Base-by-base conservation (phyloP, 306 rosid species). In the Carpinus viminea region DNA sequence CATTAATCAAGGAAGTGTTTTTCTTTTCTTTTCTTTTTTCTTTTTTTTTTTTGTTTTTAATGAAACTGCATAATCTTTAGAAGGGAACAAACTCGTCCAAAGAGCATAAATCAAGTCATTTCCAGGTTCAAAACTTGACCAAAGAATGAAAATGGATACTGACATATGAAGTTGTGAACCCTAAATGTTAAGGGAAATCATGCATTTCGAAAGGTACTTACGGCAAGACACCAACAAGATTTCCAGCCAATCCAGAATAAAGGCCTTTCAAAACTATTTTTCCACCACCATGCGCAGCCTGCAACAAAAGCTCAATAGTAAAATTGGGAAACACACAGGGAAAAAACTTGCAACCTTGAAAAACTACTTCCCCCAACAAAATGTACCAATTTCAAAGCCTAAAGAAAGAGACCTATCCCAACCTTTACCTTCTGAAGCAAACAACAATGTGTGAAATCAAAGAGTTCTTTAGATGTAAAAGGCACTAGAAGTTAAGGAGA, bases 211-310 rank as follows among this genome's bases (percentile, higher is more conserved):
- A 80, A 87, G 85, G 48, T 78, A 86, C 95, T 83, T 90, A 94
- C 97, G 97, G 98, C 86, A 94, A 88, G 86, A 92, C 98, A 77
- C 98, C 98, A 69, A 84, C 97, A 79, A 94, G 85, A 86, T 94
- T 94, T 81, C 98, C 98, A 6, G 90, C 90, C 90, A 94, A 85
- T 89, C 98, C 98, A 52, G 98, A 93, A 87, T 92, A 94, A 72
- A 94, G 97, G 68, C 98, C 97, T 87, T 86, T 83, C 64, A 91
- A 81, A 70, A 87, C 73, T 79, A 94, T 90, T 86, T 87, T 88
- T 54, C 90, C 97, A 81, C 97, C 97, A 69, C 92, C 98, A 1
- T 90, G 97, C 64, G 92, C 92, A 79, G 93, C 98, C 98, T 94
- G 85, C 50, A 74, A 71, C 62, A 65, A 45, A 78, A 28, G 9